Conservation (phyloP, 371 early-diverging fungal genomes). For the Saksenaea vasiformis region DNA sequence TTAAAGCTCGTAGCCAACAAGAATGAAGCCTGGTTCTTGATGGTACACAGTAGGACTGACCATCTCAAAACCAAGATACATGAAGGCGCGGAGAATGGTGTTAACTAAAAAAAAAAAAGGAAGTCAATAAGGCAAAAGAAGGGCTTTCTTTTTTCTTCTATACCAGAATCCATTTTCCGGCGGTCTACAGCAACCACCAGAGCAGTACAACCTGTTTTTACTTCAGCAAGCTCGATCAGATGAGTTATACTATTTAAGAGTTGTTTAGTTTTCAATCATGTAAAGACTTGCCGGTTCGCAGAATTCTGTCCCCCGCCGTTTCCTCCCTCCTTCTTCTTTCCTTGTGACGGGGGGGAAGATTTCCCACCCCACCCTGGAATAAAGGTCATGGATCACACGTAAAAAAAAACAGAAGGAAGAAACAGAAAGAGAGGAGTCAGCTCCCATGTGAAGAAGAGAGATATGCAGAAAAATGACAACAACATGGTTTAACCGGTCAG, state of each 20-base stretch:
- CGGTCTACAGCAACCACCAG: slow-evolving; percentile 40
- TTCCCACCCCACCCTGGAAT: slow-evolving; percentile 5
- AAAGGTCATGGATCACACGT: slow-evolving; percentile 2
- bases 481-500: neutral
- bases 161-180: slow-evolving; percentile 15
- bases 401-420: slow-evolving; percentile 3
- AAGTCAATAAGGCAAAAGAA: slow-evolving; percentile 3
- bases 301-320: neutral
- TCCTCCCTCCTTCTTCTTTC: slow-evolving; percentile 4
- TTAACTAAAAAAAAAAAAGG: slow-evolving; percentile 4
- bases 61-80: slow-evolving; percentile 57
- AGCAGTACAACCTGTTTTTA: slow-evolving; percentile 42
- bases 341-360: slow-evolving; percentile 4
- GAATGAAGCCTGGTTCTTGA: slow-evolving; percentile 35
- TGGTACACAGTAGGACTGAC: slow-evolving; percentile 45
- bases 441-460: slow-evolving; percentile 4
- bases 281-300: slow-evolving; percentile 1
- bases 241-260: slow-evolving; percentile 37
- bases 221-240: slow-evolving; percentile 52
- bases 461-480: slow-evolving; percentile 5
- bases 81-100: slow-evolving; percentile 39
- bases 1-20: slow-evolving; percentile 42
- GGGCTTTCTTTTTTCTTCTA: neutral
- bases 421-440: neutral
- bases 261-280: neutral